Evolutionary conservation across 306 rosid species (phyloP).

Genomic region (Vigna trinervia): DNA sequence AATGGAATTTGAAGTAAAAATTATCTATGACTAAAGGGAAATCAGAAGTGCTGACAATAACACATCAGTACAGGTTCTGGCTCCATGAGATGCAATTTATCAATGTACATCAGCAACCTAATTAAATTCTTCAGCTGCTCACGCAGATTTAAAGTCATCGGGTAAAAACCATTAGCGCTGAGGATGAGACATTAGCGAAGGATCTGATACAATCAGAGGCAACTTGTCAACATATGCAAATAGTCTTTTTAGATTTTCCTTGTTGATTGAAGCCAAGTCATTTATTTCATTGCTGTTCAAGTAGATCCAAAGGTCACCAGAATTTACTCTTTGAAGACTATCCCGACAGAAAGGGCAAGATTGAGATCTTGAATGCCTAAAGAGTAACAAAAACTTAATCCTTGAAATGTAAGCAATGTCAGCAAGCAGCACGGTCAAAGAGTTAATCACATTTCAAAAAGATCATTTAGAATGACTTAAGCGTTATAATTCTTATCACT

Average conservation of each 20-base stretch:
- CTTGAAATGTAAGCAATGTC: slow-evolving; percentile 6
- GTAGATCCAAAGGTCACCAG: slow-evolving; percentile 89
- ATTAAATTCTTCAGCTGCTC: slow-evolving; percentile 53
- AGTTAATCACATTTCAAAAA: not conserved
- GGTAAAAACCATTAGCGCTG: slow-evolving; percentile 35
- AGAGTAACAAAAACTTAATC: slow-evolving; percentile 29
- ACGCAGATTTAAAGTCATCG: slow-evolving; percentile 64
- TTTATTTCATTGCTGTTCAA: slow-evolving; percentile 59
- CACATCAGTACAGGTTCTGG: slow-evolving; percentile 55
- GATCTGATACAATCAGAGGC: slow-evolving; percentile 71
- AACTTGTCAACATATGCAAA: slow-evolving; percentile 70
- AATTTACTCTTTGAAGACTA: slow-evolving; percentile 72
- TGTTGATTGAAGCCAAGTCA: slow-evolving; percentile 66
- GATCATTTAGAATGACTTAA: slow-evolving; percentile 12
- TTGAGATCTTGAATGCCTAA: slow-evolving; percentile 69
- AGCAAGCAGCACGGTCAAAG: slow-evolving; percentile 22
- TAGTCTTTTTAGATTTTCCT: slow-evolving; percentile 74
- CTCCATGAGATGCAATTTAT: slow-evolving; percentile 62
- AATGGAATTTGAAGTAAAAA: slow-evolving; percentile 14
- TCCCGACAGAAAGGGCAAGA: slow-evolving; percentile 97
- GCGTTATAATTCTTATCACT: not conserved
- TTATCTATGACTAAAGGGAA: slow-evolving; percentile 31
- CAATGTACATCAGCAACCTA: slow-evolving; percentile 66
- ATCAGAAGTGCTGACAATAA: slow-evolving; percentile 43
- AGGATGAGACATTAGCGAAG: slow-evolving; percentile 50